Percentiles rank a stretch among this genome's conserved stretches.
These are phyloP conservation scores for Trichoderma reesei DNA, from an alignment of 495 filamentous ascomycete species.

Conservation along the genomic window DNA sequence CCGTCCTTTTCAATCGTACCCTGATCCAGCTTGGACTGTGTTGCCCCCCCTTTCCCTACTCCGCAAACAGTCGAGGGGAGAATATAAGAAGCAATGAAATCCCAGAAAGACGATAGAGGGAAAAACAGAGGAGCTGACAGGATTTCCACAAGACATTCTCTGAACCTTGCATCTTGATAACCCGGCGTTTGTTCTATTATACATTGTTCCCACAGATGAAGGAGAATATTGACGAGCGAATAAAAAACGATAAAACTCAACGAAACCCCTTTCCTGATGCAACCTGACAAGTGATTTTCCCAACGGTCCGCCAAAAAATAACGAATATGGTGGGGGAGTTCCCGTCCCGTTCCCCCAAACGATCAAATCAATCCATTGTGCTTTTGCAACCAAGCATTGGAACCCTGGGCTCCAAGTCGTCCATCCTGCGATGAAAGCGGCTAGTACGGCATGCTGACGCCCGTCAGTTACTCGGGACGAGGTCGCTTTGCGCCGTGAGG, in stretches of 20 bases:
- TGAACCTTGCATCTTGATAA: neutral
- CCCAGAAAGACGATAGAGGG: neutral
- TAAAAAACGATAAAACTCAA: neutral
- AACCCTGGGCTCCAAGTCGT: neutral
- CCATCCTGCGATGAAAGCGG: neutral
- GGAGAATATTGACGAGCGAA: too few species aligned
- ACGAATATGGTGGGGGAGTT: neutral
- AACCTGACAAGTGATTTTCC: neutral
- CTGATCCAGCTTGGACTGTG: neutral
- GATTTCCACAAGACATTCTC: neutral
- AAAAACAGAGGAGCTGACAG: neutral
- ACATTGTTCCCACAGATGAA: neutral
- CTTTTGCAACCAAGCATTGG: neutral
- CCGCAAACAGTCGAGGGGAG: neutral
- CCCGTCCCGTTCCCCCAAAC: neutral
- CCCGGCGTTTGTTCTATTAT: conserved; percentile 6
- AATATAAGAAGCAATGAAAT: neutral
- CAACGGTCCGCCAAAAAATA: neutral
- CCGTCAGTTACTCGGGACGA: conserved; percentile 32
- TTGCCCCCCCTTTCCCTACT: neutral
- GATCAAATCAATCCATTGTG: neutral
- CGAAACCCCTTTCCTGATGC: neutral
- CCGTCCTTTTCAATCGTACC: neutral
- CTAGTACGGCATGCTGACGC: neutral
- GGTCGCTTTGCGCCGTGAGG: conserved; percentile 77